Conservation (phyloP, 139 green algal species). For the Eudorina sp. region DNA sequence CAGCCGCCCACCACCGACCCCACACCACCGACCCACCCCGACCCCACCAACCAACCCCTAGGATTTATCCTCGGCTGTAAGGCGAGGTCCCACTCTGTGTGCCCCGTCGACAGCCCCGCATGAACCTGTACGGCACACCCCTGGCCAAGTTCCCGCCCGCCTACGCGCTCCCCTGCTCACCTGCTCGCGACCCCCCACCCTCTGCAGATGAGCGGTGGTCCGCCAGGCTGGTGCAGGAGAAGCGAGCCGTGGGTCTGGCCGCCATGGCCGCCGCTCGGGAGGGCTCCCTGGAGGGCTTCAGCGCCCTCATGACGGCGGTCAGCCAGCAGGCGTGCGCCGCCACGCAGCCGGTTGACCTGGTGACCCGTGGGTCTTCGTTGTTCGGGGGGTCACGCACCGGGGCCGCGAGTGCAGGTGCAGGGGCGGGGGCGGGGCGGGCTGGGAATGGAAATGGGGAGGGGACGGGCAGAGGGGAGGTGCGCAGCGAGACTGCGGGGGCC, state of each 20-base stretch:
- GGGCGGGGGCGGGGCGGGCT: no score
- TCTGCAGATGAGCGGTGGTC: not conserved
- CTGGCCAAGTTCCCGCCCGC: no score
- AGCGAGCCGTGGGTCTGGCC: not conserved
- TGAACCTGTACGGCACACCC: no score
- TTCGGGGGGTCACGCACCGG: no score
- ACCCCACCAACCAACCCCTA: no score
- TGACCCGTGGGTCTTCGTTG: not conserved
- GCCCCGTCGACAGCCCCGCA: no score
- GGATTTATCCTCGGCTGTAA: no score
- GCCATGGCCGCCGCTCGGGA: not conserved
- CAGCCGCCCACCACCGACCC: no score
- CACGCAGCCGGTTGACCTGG: not conserved
- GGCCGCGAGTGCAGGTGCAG: no score
- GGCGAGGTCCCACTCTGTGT: no score
- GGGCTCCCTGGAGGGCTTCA: not conserved
- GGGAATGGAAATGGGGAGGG: not conserved
- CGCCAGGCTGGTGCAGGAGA: not conserved
- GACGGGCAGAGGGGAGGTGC: not conserved
- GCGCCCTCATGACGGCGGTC: not conserved
- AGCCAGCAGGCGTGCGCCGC: constrained; percentile 1
- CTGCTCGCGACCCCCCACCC: not conserved
- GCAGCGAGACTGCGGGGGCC: not conserved
- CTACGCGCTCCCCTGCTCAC: no score
- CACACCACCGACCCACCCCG: no score